Conservation (phyloP, 164 flowering plant species). For the Umbellularia californica region DNA sequence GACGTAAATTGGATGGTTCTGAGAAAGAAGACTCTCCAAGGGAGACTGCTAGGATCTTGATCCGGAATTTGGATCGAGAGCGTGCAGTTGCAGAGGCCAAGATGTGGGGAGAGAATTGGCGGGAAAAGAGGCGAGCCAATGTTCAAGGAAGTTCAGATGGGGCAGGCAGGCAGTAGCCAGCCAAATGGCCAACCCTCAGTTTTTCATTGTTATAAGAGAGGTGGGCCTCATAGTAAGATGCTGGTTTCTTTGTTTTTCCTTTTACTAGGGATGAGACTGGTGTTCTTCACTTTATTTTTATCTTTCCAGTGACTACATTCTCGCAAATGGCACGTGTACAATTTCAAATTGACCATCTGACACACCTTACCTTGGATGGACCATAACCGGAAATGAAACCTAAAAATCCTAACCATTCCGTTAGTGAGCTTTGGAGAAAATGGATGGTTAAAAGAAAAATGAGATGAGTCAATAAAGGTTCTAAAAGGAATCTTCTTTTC, state of each 20-base stretch:
- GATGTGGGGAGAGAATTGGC: conserved; percentile 94
- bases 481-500: no score
- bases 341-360: not conserved
- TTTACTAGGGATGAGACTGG: not conserved
- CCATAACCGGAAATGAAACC: not conserved
- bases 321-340: not conserved
- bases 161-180: conserved; percentile 17
- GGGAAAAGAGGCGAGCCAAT: conserved; percentile 69
- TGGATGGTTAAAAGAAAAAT: no score
- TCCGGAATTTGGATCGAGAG: conserved; percentile 59
- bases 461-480: no score
- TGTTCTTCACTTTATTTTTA: not conserved
- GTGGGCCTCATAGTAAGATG: conserved; percentile 6
- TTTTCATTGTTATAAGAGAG: conserved; percentile 8
- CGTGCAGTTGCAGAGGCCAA: conserved; percentile 96
- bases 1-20: conserved; percentile 59
- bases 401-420: not conserved
- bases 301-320: not conserved
- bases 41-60: conserved; percentile 60
- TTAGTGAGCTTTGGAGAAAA: not conserved
- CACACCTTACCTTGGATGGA: not conserved
- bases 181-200: not conserved
- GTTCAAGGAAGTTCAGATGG: conserved; percentile 60
- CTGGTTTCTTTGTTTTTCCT: not conserved
- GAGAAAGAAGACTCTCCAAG: conserved; percentile 76